Evolutionary conservation across 23 red algal species (phyloP).

Genomic region (Gracilaria vermiculophylla): DNA sequence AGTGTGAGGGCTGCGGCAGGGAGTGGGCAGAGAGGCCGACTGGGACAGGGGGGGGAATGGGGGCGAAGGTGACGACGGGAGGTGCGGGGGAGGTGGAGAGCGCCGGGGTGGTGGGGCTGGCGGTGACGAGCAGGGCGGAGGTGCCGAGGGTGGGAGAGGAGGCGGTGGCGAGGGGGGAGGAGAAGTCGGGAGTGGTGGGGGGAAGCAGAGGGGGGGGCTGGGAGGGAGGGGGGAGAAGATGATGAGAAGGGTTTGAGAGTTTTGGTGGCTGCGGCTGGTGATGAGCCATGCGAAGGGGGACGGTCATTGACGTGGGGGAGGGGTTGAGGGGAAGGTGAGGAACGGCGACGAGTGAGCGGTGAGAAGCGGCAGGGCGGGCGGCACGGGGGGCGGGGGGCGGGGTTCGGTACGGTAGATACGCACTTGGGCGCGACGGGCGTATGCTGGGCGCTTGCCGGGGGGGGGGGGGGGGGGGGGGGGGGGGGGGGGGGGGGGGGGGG

Average conservation of each 20-base stretch:
- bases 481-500: not conserved
- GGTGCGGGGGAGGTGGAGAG: slow-evolving; percentile 14
- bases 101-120: slow-evolving; percentile 4
- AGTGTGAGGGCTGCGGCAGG: slow-evolving; percentile 32
- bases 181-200: slow-evolving; percentile 12
- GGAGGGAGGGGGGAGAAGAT: not conserved
- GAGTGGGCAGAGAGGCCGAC: not conserved
- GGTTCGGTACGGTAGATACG: too few relatives aligned
- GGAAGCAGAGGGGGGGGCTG: not conserved
- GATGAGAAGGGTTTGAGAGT: not conserved
- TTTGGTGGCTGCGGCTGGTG: slow-evolving; percentile 2
- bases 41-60: not conserved
- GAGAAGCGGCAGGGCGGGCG: too few relatives aligned
- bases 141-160: not conserved
- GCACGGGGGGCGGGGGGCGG: too few relatives aligned
- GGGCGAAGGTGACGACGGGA: slow-evolving; percentile 11
- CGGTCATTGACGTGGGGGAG: slow-evolving; percentile 30
- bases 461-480: not conserved
- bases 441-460: not conserved
- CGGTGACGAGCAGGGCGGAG: not conserved
- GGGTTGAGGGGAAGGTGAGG: not conserved
- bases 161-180: not conserved
- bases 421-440: not conserved
- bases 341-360: not conserved
- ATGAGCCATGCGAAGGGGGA: slow-evolving; percentile 36